Evolutionary conservation across 768 basidiomycete species (phyloP).

Genomic region (Roridomyces roridus): DNA sequence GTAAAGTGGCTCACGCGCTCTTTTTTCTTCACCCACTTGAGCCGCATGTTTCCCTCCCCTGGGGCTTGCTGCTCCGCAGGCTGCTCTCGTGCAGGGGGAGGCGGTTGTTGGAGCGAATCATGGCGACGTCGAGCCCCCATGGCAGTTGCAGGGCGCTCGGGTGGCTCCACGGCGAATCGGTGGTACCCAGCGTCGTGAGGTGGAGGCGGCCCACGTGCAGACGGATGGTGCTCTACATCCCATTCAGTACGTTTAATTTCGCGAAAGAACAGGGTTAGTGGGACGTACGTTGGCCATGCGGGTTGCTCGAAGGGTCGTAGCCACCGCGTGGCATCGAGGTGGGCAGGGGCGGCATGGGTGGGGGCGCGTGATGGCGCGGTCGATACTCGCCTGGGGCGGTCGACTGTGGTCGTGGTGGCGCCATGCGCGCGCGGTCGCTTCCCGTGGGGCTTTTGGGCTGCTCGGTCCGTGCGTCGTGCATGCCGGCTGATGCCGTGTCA

Average conservation of each 20-base stretch:
- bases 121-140: slow-evolving; percentile 15
- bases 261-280: not conserved
- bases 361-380: not conserved
- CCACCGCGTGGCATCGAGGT: not conserved
- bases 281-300: not conserved
- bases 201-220: not conserved
- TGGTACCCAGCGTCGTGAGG: not conserved
- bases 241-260: not conserved
- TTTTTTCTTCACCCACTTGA: slow-evolving; percentile 28
- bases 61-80: not conserved
- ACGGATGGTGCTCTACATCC: too few relatives aligned
- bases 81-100: not conserved
- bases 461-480: not conserved
- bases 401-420: slow-evolving; percentile 23
- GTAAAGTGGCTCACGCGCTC: slow-evolving; percentile 28
- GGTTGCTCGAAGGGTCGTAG: not conserved
- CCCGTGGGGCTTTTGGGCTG: slow-evolving; percentile 11
- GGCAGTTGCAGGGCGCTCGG: slow-evolving; percentile 22
- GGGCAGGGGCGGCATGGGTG: slow-evolving; percentile 14
- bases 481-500: not conserved
- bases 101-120: not conserved
- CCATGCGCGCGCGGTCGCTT: slow-evolving; percentile 14
- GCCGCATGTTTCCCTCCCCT: slow-evolving; percentile 8
- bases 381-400: slow-evolving; percentile 23
- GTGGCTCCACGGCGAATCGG: slow-evolving; percentile 19